Conservation (phyloP, 1,139 yeast species). For the Blastobotrys persicus region DNA sequence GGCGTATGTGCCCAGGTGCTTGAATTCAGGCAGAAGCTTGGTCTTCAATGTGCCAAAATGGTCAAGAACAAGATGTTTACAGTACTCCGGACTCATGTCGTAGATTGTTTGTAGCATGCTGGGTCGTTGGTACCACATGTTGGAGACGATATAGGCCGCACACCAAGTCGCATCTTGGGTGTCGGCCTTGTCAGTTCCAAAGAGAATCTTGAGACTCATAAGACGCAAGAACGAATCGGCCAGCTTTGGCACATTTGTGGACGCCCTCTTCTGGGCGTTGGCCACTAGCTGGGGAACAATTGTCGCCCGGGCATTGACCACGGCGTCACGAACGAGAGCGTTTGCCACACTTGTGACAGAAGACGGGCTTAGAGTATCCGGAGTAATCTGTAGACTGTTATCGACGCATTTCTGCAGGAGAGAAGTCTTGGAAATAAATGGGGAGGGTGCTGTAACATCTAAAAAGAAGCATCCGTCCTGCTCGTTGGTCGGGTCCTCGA, state of each 20-base stretch:
- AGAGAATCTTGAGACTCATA: constrained; percentile 7
- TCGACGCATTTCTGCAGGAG: constrained; percentile 1
- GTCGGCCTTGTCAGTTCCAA: background rate
- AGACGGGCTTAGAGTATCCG: background rate
- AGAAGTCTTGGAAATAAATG: background rate
- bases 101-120: constrained; percentile 1
- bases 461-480: constrained; percentile 3
- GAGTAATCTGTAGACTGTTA: background rate
- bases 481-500: background rate
- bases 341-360: constrained; percentile 1
- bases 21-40: constrained; percentile 7
- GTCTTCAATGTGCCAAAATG: background rate
- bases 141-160: constrained; percentile 1
- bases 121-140: constrained; percentile 10
- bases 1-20: background rate
- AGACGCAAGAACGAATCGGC: constrained; percentile 8
- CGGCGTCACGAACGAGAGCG: constrained; percentile 7
- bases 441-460: constrained; percentile 5
- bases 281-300: constrained; percentile 8
- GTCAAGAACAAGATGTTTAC: background rate
- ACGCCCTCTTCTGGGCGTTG: constrained; percentile 1
- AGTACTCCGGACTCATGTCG: background rate
- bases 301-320: constrained; percentile 5
- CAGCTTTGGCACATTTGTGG: background rate
- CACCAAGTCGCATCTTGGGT: constrained; percentile 3